Percentiles rank a stretch among this genome's conserved stretches.
phyloP scores from a whole-genome alignment of 306 rosid genomes.

The Pterocarpus santalinus region DNA sequence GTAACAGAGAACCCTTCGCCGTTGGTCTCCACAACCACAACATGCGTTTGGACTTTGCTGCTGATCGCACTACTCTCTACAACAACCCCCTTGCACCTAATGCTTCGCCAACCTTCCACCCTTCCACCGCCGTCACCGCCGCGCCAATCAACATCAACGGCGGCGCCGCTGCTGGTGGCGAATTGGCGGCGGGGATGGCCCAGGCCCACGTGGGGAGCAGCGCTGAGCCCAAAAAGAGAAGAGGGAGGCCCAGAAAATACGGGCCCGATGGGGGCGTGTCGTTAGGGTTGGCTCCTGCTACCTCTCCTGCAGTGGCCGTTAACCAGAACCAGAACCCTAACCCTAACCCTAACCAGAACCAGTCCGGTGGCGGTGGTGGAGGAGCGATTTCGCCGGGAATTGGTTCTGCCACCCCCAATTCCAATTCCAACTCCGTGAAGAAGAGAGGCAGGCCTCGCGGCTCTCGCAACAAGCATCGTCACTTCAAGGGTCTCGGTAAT shows the following conservation, averaged over 20 bases:
- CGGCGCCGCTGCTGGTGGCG: background rate
- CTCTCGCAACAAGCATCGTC: conserved; percentile 62
- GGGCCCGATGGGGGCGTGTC: conserved; percentile 73
- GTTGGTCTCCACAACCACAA: conserved; percentile 53
- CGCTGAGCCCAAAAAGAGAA: conserved; percentile 65
- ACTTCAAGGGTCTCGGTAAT: background rate
- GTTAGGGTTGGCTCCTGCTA: conserved; percentile 45
- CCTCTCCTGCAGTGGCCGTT: background rate
- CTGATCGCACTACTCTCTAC: conserved; percentile 57
- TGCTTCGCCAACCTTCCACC: conserved; percentile 24
- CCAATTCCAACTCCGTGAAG: conserved; percentile 47
- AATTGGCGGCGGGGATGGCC: background rate
- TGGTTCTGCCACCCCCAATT: conserved; percentile 47
- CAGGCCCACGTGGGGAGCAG: conserved; percentile 30
- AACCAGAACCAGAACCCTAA: background rate
- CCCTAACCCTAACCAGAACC: background rate
- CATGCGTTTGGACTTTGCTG: conserved; percentile 56
- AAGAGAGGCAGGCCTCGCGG: conserved; percentile 86
- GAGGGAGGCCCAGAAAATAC: conserved; percentile 88
- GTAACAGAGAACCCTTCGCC: conserved; percentile 59
- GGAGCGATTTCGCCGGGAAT: conserved; percentile 41
- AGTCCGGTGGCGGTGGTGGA: conserved; percentile 43
- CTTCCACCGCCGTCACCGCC: background rate
- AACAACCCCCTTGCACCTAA: conserved; percentile 1
- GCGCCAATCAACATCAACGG: conserved; percentile 25